Base-by-base conservation (phyloP, 306 rosid species). In the Medicago lupulina region DNA sequence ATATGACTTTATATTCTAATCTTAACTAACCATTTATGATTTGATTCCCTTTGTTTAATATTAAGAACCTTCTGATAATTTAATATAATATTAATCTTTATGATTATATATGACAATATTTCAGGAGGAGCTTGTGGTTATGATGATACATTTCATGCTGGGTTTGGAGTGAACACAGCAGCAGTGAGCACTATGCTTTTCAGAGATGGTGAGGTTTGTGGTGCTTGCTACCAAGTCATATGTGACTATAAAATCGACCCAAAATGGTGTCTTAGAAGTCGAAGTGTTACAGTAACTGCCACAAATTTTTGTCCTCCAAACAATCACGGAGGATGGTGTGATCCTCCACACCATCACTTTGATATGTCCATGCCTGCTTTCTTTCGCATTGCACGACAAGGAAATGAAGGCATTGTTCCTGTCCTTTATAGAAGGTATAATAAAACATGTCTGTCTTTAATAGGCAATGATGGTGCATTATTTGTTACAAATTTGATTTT, bases 41-140 rank as follows among this genome's bases (percentile, higher is more conserved):
- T 31, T 31, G 36, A 31, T 31, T 31, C 36, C 36, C 36, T 3
- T 31, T 31, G 36, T 31, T 31, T 31, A 31, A 31, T 31, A 28
- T 31, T 31, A n/a, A 16, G 18, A 16, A 53, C 11, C 59, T 53
- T 53, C 23, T 8, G 4, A 17, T 16, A 2, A 5, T 50, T 50
- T 50, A 50, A 50, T n/a, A 50, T 21, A 10, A 57, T 1, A 4
- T 10, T 55, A 55, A 55, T 55, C 0, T 23, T 23, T 23, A 2
- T 23, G 28, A 23, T 39, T 39, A 2, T n/a, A n/a, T n/a, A n/a
- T 34, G 46, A n/a, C 13, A 61, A 36, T 46, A 12, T 57, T 71
- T 59, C 41, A 90, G 98, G 98, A 60, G 98, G 98, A 70, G 98
- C 96, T 41, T 93, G 98, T 82, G 96, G 98, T 3, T 93, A 90